Conservation (phyloP, 345 rosid species). For the Eucalyptus erythrocorys region DNA sequence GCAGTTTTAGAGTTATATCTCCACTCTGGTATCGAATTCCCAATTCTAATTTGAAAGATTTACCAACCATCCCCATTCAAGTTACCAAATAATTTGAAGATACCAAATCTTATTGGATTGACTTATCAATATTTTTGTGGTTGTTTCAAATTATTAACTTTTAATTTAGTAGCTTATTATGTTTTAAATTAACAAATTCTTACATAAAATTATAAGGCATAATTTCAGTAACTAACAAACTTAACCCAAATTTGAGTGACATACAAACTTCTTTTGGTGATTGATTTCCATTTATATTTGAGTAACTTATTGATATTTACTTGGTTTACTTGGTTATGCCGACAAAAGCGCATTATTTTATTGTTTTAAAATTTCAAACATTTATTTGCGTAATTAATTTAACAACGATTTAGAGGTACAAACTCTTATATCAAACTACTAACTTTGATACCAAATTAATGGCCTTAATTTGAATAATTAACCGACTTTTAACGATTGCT, state of each 20-base stretch:
- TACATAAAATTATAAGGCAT: background rate
- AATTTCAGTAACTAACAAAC: background rate
- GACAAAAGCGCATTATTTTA: background rate
- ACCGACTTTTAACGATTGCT: background rate
- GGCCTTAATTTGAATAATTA: background rate
- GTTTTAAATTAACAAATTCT: background rate
- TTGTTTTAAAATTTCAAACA: background rate
- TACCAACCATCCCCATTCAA: background rate
- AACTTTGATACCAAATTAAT: background rate
- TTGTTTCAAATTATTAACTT: background rate
- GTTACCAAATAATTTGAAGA: background rate
- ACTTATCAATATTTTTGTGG: background rate
- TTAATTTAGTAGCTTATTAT: background rate
- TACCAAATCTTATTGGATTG: background rate
- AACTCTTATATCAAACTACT: background rate
- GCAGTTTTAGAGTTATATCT: background rate
- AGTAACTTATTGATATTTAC: background rate
- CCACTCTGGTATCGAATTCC: background rate
- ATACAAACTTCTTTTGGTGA: background rate
- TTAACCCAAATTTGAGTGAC: background rate
- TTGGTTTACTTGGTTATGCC: background rate
- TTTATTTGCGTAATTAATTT: background rate
- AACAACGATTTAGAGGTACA: background rate
- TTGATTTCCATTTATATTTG: background rate
- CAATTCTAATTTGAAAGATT: background rate